Evolutionary conservation across 441 rosid species (phyloP).

Genomic region (Iberis amara): DNA sequence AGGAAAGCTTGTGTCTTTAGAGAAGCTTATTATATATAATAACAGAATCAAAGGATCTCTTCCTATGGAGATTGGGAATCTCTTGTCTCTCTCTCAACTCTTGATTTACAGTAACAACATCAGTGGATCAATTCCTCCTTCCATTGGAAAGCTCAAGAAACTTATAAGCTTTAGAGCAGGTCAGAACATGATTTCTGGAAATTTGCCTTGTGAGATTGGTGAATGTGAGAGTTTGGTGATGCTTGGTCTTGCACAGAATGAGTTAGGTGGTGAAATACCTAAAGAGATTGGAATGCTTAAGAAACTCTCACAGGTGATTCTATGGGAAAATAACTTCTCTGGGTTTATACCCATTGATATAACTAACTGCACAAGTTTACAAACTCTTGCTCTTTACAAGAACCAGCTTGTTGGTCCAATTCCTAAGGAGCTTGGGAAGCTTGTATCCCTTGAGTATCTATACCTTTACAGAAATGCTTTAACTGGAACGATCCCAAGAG

Average conservation of each 20-base stretch:
- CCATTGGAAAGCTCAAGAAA: slow-evolving; percentile 63
- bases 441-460: slow-evolving; percentile 40
- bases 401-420: slow-evolving; percentile 65
- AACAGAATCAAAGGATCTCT: slow-evolving; percentile 71
- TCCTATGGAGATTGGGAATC: slow-evolving; percentile 63
- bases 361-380: slow-evolving; percentile 56
- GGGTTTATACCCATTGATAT: slow-evolving; percentile 70
- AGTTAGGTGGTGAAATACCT: slow-evolving; percentile 60
- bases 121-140: slow-evolving; percentile 59
- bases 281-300: slow-evolving; percentile 67
- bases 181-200: slow-evolving; percentile 79
- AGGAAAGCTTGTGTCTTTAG: slow-evolving; percentile 44
- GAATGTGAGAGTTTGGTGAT: slow-evolving; percentile 56
- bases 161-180: slow-evolving; percentile 70
- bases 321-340: slow-evolving; percentile 69
- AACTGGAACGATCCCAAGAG: slow-evolving; percentile 76
- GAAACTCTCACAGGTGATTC: slow-evolving; percentile 54
- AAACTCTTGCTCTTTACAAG: slow-evolving; percentile 66
- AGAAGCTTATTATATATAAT: slow-evolving; percentile 53
- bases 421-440: slow-evolving; percentile 63
- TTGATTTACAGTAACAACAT: slow-evolving; percentile 71
- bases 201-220: slow-evolving; percentile 65
- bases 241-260: slow-evolving; percentile 90
- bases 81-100: slow-evolving; percentile 57
- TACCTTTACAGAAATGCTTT: slow-evolving; percentile 69